A percentile compares a stretch with the other conserved stretches of the same genome.
Conservation (phyloP, 2,329 filamentous ascomycete species). For the Ciborinia camelliae region DNA sequence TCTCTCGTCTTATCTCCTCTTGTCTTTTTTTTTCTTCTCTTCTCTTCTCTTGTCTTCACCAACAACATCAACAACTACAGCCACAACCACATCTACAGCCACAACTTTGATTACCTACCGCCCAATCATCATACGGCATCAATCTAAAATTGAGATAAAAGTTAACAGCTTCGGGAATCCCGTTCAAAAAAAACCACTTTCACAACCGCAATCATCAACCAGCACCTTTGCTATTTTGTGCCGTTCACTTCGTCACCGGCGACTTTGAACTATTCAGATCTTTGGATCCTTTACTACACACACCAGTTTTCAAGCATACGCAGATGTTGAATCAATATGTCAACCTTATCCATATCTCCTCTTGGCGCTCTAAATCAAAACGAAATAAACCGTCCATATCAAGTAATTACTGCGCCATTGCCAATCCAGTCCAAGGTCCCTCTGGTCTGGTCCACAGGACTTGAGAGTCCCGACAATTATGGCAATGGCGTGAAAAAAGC, state of each 20-base stretch:
- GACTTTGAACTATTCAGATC: background rate
- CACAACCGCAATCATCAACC: background rate
- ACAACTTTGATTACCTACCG: conserved; percentile 18
- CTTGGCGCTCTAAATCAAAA: conserved; percentile 35
- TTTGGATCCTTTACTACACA: background rate
- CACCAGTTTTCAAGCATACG: conserved; percentile 23
- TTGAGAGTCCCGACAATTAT: conserved; percentile 22
- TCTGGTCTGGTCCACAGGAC: conserved; percentile 20
- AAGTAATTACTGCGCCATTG: conserved; percentile 20
- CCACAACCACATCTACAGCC: too few relatives aligned
- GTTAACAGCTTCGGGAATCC: conserved; percentile 7
- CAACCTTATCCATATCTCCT: conserved; percentile 35
- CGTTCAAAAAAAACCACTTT: background rate
- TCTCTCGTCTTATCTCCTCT: background rate
- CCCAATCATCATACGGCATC: conserved; percentile 9
- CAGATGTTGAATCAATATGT: conserved; percentile 38
- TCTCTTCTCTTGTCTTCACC: background rate
- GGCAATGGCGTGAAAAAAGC: conserved; percentile 33
- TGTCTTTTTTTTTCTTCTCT: background rate
- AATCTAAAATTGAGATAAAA: conserved; percentile 8
- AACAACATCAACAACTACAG: conserved; percentile 3
- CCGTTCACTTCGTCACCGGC: background rate
- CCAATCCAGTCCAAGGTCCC: conserved; percentile 16
- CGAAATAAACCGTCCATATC: conserved; percentile 30
- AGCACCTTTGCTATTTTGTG: conserved; percentile 12